Base-by-base conservation (phyloP, 192 early-diverging fungal species). In the Linnemannia hyalina region DNA sequence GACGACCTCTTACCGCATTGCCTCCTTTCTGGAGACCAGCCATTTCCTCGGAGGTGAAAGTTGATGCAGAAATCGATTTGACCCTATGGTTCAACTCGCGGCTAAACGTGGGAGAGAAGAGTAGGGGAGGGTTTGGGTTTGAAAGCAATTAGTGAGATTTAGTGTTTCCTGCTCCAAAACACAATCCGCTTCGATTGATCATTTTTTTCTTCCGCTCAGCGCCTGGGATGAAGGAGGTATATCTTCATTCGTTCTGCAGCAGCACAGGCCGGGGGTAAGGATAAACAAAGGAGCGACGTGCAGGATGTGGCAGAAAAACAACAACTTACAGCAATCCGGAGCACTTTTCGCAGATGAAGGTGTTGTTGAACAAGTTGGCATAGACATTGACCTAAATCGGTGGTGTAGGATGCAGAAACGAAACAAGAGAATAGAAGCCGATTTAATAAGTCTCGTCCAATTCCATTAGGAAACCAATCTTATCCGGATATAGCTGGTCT, bases 1-100 rank as follows among this genome's bases (percentile, higher is more conserved):
- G 38, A 42, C 36, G 70, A 71, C n/a, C 26, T n/a, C 87, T 80
- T 88, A 93, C 89, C 41, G 79, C 88, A 83, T 93, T 93, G 73
- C 92, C 92, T 38, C 90, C 90, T 26, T 88, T 76, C 46, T 90
- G 83, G 20, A 94, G 71, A 9, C 86, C 78, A 9, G 83, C 42
- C 2, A 90, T 82, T 41, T 93, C 92, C 22, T 90, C 80, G 44
- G 86, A 65, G 16, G 92, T 91, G 75, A 94, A 94, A 0, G 77
- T 90, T 4, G 89, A 91, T 29, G 92, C 91, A 15, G 92, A 90
- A 57, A 94, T 88, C 15, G 92, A 92, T 68, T 94, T 94, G 70
- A 94, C 90, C 63, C 93, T 81, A 80, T 93, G 92, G 78, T 89
- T 90, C 69, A 93, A 77, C 74, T 92, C 90, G 26, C 93, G 91